Conservation (phyloP, 2,329 filamentous ascomycete genomes). For the Hysterium pulicare region DNA sequence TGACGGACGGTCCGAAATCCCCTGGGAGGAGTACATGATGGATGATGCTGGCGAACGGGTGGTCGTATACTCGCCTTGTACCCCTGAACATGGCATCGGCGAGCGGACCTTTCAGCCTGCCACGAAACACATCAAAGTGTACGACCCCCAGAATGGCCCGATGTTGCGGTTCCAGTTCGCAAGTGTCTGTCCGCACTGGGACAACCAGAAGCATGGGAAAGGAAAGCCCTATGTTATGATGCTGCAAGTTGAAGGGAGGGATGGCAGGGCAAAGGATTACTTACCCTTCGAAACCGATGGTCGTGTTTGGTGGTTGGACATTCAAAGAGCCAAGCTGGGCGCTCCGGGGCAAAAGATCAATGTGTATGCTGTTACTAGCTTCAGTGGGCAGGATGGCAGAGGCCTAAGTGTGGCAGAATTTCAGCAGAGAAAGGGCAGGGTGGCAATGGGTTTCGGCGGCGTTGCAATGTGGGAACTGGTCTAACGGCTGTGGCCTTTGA, state of each 20-base stretch:
- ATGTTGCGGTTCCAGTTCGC: slow-evolving; percentile 75
- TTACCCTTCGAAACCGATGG: slow-evolving; percentile 71
- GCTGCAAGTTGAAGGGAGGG: slow-evolving; percentile 57
- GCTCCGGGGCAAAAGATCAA: slow-evolving; percentile 56
- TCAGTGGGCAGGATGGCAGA: slow-evolving; percentile 50
- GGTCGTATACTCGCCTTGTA: slow-evolving; percentile 46
- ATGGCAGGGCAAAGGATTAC: slow-evolving; percentile 65
- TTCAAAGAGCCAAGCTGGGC: slow-evolving; percentile 52
- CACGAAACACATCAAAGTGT: slow-evolving; percentile 58
- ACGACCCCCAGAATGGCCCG: slow-evolving; percentile 42
- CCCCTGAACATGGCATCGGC: slow-evolving; percentile 51
- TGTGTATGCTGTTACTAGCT: slow-evolving; percentile 59
- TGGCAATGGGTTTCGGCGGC: slow-evolving; percentile 49
- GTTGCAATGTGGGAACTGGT: slow-evolving; percentile 56
- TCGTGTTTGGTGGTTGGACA: slow-evolving; percentile 77
- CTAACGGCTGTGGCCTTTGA: slow-evolving; percentile 12
- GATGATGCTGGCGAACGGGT: slow-evolving; percentile 50
- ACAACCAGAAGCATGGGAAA: slow-evolving; percentile 62
- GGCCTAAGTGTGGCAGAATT: slow-evolving; percentile 45
- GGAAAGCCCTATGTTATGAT: slow-evolving; percentile 68
- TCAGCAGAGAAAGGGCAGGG: slow-evolving; percentile 45
- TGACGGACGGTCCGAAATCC: slow-evolving; percentile 61
- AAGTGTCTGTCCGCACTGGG: slow-evolving; percentile 80
- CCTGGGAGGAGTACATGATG: slow-evolving; percentile 80
- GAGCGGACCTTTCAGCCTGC: slow-evolving; percentile 61